These are phyloP conservation scores for Mortierella sp. DNA, from an alignment of 371 early-diverging fungal species.

Conservation along the genomic window DNA sequence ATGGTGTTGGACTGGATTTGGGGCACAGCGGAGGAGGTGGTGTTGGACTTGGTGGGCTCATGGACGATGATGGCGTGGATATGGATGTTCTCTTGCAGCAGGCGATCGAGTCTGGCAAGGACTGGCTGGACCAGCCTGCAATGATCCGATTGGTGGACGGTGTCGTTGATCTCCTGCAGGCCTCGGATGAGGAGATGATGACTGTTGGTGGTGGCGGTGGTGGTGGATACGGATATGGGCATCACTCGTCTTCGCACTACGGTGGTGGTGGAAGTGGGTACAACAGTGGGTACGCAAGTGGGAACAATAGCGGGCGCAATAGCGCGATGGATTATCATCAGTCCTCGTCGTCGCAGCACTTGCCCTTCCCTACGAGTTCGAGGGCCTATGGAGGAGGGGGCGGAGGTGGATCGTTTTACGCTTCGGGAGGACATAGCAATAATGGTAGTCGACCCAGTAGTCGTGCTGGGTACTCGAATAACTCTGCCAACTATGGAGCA, in stretches of 20 bases:
- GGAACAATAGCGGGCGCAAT: slow-evolving; percentile 47
- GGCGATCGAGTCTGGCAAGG: slow-evolving; percentile 55
- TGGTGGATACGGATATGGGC: neutral
- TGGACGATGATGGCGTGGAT: slow-evolving; percentile 38
- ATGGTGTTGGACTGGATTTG: slow-evolving; percentile 52
- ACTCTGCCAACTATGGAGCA: neutral
- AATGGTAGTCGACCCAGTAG: slow-evolving; percentile 48
- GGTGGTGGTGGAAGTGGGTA: slow-evolving; percentile 46
- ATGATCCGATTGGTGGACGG: slow-evolving; percentile 53
- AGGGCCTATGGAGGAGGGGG: slow-evolving; percentile 40
- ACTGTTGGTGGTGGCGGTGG: neutral
- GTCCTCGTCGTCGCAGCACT: slow-evolving; percentile 22
- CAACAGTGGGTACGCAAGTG: slow-evolving; percentile 53
- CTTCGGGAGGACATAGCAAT: slow-evolving; percentile 29
- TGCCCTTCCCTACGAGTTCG: slow-evolving; percentile 41
- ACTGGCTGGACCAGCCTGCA: slow-evolving; percentile 59
- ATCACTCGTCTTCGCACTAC: slow-evolving; percentile 29
- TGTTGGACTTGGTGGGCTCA: neutral
- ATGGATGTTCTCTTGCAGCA: slow-evolving; percentile 45
- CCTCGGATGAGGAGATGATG: slow-evolving; percentile 55
- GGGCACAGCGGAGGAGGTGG: slow-evolving; percentile 17
- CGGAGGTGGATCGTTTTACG: slow-evolving; percentile 26
- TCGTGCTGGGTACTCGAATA: slow-evolving; percentile 36
- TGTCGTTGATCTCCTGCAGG: slow-evolving; percentile 47
- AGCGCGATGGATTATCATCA: slow-evolving; percentile 47